Conservation (phyloP, 2,329 filamentous ascomycete genomes). For the Fusarium domesticum region DNA sequence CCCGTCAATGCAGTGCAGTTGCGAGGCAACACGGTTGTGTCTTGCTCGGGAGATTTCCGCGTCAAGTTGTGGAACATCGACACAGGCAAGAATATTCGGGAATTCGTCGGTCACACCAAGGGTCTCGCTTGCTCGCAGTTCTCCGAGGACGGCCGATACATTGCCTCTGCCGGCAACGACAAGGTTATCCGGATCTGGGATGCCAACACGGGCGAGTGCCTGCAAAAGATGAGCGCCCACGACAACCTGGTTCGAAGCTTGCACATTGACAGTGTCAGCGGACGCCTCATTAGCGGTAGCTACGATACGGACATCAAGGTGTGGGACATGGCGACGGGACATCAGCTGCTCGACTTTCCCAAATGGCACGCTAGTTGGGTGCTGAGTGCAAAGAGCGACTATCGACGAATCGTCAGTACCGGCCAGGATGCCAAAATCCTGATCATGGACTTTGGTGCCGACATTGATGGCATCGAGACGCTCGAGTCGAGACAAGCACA, state of each 20-base stretch:
- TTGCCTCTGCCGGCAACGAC: constrained; percentile 93
- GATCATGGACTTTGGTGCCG: constrained; percentile 84
- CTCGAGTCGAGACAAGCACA: constrained; percentile 46
- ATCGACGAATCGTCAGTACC: constrained; percentile 88
- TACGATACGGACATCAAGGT: constrained; percentile 97
- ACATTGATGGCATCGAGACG: constrained; percentile 55
- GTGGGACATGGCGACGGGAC: constrained; percentile 79
- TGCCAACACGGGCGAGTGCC: constrained; percentile 80
- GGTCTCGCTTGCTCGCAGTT: constrained; percentile 96
- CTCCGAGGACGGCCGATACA: constrained; percentile 87
- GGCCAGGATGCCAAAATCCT: constrained; percentile 91
- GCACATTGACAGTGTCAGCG: constrained; percentile 84
- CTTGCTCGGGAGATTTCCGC: constrained; percentile 87
- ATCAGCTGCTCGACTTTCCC: constrained; percentile 79
- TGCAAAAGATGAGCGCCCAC: constrained; percentile 79
- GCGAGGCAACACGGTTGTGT: constrained; percentile 87
- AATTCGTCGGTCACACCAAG: constrained; percentile 86
- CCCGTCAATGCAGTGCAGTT: constrained; percentile 97
- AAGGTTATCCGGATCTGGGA: constrained; percentile 96
- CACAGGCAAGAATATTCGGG: constrained; percentile 81
- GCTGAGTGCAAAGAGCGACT: constrained; percentile 91
- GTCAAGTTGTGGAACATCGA: constrained; percentile 96
- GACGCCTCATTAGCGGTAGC: constrained; percentile 82
- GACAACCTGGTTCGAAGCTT: constrained; percentile 82
- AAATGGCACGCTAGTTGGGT: constrained; percentile 98